phyloP scores from a whole-genome alignment of 1,284 basidiomycete genomes.

The Papiliotrema fonsecae region DNA sequence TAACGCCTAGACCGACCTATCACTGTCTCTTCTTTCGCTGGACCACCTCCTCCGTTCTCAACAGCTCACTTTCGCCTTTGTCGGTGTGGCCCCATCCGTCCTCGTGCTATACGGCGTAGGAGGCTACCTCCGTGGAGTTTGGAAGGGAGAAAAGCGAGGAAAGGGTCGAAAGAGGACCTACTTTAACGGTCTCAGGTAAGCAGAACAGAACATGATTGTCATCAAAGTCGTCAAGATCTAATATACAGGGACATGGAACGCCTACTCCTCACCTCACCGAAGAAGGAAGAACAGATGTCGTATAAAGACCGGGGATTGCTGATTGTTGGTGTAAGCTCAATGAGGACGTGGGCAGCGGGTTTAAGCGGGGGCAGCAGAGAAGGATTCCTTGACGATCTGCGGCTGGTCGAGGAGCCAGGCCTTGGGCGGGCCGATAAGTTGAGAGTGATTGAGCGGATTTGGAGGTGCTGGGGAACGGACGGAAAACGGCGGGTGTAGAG shows the following conservation, averaged over 20 bases:
- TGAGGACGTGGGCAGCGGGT: slow-evolving; percentile 46
- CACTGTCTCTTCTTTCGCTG: slow-evolving; percentile 68
- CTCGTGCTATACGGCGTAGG: slow-evolving; percentile 69
- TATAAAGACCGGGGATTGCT: slow-evolving; percentile 50
- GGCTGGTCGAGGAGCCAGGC: slow-evolving; percentile 69
- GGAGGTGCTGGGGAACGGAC: slow-evolving; percentile 71
- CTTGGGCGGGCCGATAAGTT: slow-evolving; percentile 66
- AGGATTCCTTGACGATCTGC: slow-evolving; percentile 77
- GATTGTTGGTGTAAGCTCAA: slow-evolving; percentile 48
- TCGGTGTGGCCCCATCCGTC: slow-evolving; percentile 88
- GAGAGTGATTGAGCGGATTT: slow-evolving; percentile 78
- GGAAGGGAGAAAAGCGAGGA: slow-evolving; percentile 49
- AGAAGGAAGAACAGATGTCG: slow-evolving; percentile 42
- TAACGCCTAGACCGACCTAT: slow-evolving; percentile 74
- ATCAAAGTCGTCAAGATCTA: too few species aligned
- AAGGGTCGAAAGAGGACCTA: slow-evolving; percentile 45
- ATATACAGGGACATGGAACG: slow-evolving; percentile 64
- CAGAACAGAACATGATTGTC: too few species aligned
- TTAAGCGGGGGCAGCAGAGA: slow-evolving; percentile 27
- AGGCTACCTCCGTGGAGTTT: slow-evolving; percentile 55
- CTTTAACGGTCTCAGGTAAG: slow-evolving; percentile 49
- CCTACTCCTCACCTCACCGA: slow-evolving; percentile 52
- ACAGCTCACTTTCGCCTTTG: slow-evolving; percentile 94
- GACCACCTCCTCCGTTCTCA: slow-evolving; percentile 92
- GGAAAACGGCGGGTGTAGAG: slow-evolving; percentile 12